Evolutionary conservation across 495 filamentous ascomycete species (phyloP), one percentile per base, ranked within the genome.

Genomic region (Hypoxylon crocopeplum): DNA sequence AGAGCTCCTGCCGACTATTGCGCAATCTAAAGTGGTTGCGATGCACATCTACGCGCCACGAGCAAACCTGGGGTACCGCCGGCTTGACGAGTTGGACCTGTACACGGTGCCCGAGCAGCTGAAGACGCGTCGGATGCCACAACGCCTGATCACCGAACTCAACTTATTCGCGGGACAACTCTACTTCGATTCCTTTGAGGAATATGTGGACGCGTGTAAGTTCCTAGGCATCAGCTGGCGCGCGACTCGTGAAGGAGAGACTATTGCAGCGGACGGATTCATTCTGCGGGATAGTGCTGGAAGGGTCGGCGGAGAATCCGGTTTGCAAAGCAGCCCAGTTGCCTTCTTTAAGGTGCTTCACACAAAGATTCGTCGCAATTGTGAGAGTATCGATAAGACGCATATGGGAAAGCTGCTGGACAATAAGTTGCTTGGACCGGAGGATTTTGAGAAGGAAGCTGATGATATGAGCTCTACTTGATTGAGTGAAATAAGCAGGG

Each of bases 101-200:
- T 83, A 69, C 51, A 67, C 71, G 10, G 46, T 77, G 38, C 75
- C 75, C 21, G 2, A 34, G n/a, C 16, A 27, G 38, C 10, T 62
- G 39, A 13, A 8, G 36, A 29, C 12, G 13, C 47, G 67, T n/a
- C 44, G 46, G 30, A 32, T 59, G 16, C 61, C 68, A 46, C 67
- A 13, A 13, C 34, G 57, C 0, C 53, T 80, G 16, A 36, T 72
- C 1, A 65, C 72, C 2, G 75, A 86, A 42, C 75, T 90, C 10
- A 86, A 87, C 56, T 73, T 91, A 5, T 91, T 90, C 60, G 76
- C 88, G 0, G 87, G 88, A 7, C 83, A 87, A 51, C 75, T 90
- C 0, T 91, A 88, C 67, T 69, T 91, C 6, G 48, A 47, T 10
- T 75, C 74, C 1, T 84, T 77, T 45, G 46, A 68, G 2, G 78